Evolutionary conservation across 2,329 filamentous ascomycete species (phyloP).

Genomic region (Coleophoma cylindrospora): DNA sequence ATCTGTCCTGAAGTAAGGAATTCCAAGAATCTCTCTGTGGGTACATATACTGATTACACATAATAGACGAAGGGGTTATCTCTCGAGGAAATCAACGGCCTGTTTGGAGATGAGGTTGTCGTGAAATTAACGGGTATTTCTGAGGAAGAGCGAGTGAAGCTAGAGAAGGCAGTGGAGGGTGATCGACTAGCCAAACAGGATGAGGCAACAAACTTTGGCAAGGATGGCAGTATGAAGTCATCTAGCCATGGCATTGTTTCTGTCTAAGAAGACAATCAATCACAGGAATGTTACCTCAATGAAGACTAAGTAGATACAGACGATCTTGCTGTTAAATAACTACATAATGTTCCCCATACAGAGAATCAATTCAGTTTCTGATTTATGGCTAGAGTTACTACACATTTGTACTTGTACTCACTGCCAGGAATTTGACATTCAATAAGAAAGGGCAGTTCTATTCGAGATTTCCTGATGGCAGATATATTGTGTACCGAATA

Average conservation of each 20-base stretch:
- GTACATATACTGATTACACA: not conserved
- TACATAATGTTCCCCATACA: not conserved
- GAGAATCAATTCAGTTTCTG: not conserved
- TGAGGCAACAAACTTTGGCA: not conserved
- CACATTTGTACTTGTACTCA: too few species aligned
- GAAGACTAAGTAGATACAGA: too few species aligned
- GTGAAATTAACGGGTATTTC: not conserved
- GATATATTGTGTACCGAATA: too few species aligned
- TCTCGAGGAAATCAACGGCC: constrained; percentile 5
- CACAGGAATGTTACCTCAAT: too few species aligned
- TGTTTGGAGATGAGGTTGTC: constrained; percentile 5
- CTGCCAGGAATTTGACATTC: too few species aligned
- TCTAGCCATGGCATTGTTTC: not conserved
- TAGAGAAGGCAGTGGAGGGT: not conserved
- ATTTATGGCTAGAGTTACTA: too few species aligned
- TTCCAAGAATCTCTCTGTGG: not conserved
- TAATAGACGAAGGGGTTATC: constrained; percentile 2
- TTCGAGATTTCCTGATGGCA: too few species aligned
- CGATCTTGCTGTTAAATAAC: not conserved
- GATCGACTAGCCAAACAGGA: not conserved
- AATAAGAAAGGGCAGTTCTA: too few species aligned
- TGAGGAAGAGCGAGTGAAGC: not conserved
- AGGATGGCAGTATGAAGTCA: not conserved
- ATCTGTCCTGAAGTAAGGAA: not conserved
- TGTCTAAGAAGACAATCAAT: not conserved